Evolutionary conservation across 2,329 filamentous ascomycete species (phyloP).

Genomic region (Aaosphaeria pasadenensis): DNA sequence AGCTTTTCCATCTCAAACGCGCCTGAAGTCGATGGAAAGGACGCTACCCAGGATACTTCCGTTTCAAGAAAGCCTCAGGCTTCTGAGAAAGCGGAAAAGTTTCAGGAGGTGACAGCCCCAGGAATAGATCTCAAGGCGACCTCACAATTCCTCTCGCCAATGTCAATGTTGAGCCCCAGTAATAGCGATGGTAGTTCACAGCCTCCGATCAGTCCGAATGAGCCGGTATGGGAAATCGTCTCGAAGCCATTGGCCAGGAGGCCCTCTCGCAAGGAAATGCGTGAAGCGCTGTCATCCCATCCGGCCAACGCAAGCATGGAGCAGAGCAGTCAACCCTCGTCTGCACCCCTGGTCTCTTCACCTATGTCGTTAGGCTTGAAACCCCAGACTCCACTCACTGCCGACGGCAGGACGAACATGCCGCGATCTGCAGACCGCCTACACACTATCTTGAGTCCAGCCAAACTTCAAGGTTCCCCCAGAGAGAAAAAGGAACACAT

Average conservation of each 20-base stretch:
- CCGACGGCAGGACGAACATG: background rate
- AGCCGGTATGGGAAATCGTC: slow-evolving; percentile 31
- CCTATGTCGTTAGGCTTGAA: slow-evolving; percentile 3
- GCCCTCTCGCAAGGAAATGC: background rate
- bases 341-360: slow-evolving; percentile 19
- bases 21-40: slow-evolving; percentile 1
- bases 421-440: slow-evolving; percentile 13
- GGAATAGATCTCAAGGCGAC: background rate
- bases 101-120: background rate
- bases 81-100: background rate
- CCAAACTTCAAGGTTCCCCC: background rate
- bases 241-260: slow-evolving; percentile 11
- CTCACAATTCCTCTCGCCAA: slow-evolving; percentile 9
- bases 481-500: background rate
- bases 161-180: no score
- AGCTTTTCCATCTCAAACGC: slow-evolving; percentile 11
- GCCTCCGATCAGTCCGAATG: slow-evolving; percentile 7
- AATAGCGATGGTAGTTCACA: no score
- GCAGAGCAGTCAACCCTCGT: slow-evolving; percentile 13
- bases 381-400: slow-evolving; percentile 3
- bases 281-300: slow-evolving; percentile 13
- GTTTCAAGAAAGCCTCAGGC: no score
- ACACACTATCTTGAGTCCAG: no score
- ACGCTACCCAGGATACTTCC: background rate
- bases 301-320: background rate